phyloP scores from a whole-genome alignment of 1,284 basidiomycete genomes.

The Exobasidium rhododendri region DNA sequence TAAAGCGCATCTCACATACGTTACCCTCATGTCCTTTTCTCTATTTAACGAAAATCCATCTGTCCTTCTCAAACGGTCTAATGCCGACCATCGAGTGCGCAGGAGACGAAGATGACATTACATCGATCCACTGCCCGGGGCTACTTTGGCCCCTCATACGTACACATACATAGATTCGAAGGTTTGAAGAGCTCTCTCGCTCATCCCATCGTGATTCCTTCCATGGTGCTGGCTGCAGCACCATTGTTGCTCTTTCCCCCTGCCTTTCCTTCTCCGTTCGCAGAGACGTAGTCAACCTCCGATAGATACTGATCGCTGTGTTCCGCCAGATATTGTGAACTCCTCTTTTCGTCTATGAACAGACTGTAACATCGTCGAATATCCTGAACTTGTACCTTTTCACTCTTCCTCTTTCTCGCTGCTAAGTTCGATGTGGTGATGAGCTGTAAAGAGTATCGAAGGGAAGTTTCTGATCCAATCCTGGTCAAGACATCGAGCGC shows the following conservation, averaged over 20 bases:
- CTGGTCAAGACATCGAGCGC: constrained; percentile 75
- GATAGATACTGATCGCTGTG: constrained; percentile 68
- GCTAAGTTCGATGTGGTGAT: constrained; percentile 85
- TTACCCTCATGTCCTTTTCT: too few relatives aligned
- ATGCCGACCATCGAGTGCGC: too few relatives aligned
- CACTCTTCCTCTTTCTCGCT: constrained; percentile 73
- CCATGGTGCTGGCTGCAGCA: neutral
- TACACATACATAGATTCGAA: too few relatives aligned
- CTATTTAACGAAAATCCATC: too few relatives aligned
- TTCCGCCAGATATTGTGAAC: constrained; percentile 82
- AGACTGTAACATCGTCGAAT: constrained; percentile 70
- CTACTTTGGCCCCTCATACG: too few relatives aligned
- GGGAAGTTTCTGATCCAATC: constrained; percentile 73
- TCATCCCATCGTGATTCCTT: constrained; percentile 2
- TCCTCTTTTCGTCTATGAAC: constrained; percentile 93
- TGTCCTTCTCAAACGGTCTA: too few relatives aligned
- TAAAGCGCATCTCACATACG: too few relatives aligned
- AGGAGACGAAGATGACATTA: too few relatives aligned
- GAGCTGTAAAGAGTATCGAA: constrained; percentile 81
- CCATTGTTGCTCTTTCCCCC: neutral
- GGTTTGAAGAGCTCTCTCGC: too few relatives aligned
- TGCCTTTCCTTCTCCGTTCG: neutral
- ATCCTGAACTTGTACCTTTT: constrained; percentile 73
- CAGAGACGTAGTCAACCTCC: constrained; percentile 33
- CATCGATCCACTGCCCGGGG: too few relatives aligned